Evolutionary conservation across 2,329 filamentous ascomycete species (phyloP).

Genomic region (Nemania bipapillata): DNA sequence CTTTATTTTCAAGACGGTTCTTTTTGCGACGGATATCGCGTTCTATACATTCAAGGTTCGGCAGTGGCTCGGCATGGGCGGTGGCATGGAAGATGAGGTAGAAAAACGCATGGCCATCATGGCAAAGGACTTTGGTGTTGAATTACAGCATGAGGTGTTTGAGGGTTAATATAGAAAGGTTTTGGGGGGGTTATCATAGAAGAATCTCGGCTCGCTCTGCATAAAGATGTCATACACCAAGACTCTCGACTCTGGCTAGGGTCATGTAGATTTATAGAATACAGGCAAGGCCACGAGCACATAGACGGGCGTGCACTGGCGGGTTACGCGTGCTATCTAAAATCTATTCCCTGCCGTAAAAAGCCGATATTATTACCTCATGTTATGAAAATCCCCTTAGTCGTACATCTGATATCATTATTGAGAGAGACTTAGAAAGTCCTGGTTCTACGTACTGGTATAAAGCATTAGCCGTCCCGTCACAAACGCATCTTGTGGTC

Average conservation of each 20-base stretch:
- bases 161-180: constrained; percentile 69
- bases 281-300: constrained; percentile 3
- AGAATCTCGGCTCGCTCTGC: constrained; percentile 38
- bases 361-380: not conserved
- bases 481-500: not conserved
- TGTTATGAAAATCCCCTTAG: not conserved
- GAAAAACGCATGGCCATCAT: constrained; percentile 87
- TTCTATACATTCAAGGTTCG: constrained; percentile 84
- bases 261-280: constrained; percentile 34
- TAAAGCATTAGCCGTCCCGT: not conserved
- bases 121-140: constrained; percentile 90
- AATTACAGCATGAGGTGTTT: constrained; percentile 88
- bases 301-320: not conserved
- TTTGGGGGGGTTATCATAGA: constrained; percentile 24
- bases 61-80: constrained; percentile 79
- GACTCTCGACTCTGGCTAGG: constrained; percentile 14
- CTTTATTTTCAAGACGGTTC: constrained; percentile 80
- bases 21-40: constrained; percentile 79
- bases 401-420: not conserved
- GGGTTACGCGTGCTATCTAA: constrained; percentile 2
- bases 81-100: constrained; percentile 93
- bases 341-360: not conserved
- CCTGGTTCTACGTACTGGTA: no score
- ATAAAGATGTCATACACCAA: constrained; percentile 17
- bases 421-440: not conserved